Percentiles rank a stretch among this genome's conserved stretches.
phyloP scores from a whole-genome alignment of 176 grass and related monocot genomes.

The Hyparrhenia diplandra region DNA sequence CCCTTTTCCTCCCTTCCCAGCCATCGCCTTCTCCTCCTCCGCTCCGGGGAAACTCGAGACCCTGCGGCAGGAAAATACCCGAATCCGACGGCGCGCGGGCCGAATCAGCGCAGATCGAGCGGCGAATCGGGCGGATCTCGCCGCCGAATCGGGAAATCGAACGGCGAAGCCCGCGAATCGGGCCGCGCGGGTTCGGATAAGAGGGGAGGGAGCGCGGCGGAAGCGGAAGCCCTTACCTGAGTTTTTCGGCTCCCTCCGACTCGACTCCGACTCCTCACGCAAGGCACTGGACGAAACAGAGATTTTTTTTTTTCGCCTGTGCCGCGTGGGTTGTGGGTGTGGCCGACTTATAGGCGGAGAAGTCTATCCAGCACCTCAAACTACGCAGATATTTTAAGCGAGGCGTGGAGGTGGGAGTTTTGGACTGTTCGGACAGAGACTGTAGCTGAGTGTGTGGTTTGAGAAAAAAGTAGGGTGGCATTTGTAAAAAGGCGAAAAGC shows the following conservation, averaged over 20 bases:
- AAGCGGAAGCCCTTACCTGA: conserved; percentile 29
- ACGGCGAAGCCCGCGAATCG: neutral
- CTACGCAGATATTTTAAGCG: fast-evolving
- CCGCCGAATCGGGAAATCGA: neutral
- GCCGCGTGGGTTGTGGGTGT: neutral
- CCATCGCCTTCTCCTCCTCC: neutral
- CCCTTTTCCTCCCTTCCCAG: conserved; percentile 61
- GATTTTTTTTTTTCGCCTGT: conserved; percentile 4
- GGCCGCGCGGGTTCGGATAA: neutral
- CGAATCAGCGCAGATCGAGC: conserved; percentile 32
- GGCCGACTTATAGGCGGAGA: neutral
- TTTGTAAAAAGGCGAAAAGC: neutral
- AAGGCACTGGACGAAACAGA: neutral
- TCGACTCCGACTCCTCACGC: neutral
- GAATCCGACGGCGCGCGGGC: conserved; percentile 18
- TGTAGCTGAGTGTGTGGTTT: neutral
- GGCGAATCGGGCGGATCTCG: conserved; percentile 29
- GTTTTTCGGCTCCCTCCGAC: neutral
- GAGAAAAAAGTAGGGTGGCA: neutral
- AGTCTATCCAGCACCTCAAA: fast-evolving
- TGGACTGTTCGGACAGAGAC: neutral
- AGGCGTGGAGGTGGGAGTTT: neutral
- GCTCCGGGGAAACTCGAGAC: neutral
- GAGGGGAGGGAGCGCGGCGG: neutral
- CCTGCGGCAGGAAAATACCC: neutral